These are phyloP conservation scores for Ophiocordyceps polyrhachis-furcata DNA, from an alignment of 2,329 filamentous ascomycete genomes.

Conservation along the genomic window DNA sequence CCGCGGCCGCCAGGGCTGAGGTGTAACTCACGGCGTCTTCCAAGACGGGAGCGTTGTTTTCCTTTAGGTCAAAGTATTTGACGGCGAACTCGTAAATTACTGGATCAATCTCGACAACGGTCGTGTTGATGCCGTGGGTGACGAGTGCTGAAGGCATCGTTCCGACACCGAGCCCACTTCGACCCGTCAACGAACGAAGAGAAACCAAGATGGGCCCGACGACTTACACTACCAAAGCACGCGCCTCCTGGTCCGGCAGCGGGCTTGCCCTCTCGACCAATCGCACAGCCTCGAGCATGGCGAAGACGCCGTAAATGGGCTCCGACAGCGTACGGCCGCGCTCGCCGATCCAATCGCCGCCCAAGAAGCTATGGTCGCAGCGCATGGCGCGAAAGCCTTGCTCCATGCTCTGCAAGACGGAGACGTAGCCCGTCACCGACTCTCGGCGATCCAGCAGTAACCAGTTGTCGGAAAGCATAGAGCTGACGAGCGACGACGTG, in stretches of 20 bases:
- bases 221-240: constrained; percentile 68
- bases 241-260: constrained; percentile 45
- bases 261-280: constrained; percentile 45
- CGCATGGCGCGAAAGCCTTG: constrained; percentile 64
- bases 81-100: constrained; percentile 67
- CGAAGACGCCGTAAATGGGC: constrained; percentile 90
- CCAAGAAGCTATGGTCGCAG: constrained; percentile 85
- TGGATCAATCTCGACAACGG: constrained; percentile 87
- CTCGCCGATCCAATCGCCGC: constrained; percentile 66
- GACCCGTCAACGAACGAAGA: not conserved
- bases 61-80: constrained; percentile 64
- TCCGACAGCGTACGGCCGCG: constrained; percentile 45
- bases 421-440: constrained; percentile 81
- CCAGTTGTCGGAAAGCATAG: constrained; percentile 48
- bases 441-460: constrained; percentile 64
- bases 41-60: constrained; percentile 63
- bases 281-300: constrained; percentile 81
- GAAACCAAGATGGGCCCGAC: not conserved
- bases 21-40: constrained; percentile 64
- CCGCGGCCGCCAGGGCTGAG: constrained; percentile 20
- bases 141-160: constrained; percentile 79
- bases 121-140: constrained; percentile 76
- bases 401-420: constrained; percentile 59
- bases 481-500: constrained; percentile 43
- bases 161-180: constrained; percentile 73